A percentile compares a stretch with the other conserved stretches of the same genome.
phyloP scores from a whole-genome alignment of 1,284 basidiomycete genomes.

The Wolfiporia cocos region DNA sequence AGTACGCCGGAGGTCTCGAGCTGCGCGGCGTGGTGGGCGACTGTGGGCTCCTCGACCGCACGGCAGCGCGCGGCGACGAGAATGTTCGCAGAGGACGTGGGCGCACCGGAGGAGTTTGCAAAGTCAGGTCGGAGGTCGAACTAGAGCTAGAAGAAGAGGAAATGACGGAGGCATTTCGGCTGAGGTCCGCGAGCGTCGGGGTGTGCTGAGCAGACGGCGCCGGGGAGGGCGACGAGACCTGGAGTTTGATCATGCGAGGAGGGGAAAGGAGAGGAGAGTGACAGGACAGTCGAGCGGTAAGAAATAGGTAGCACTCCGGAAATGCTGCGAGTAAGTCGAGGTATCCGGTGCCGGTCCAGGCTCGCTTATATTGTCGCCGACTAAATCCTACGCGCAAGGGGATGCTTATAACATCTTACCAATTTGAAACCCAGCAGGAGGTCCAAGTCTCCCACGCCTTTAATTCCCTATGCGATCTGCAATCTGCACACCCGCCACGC shows the following conservation, averaged over 20 bases:
- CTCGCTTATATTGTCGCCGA: conserved; percentile 7
- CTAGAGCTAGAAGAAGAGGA: conserved; percentile 62
- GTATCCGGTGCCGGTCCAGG: conserved; percentile 3
- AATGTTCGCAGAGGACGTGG: conserved; percentile 60
- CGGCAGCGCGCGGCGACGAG: conserved; percentile 44
- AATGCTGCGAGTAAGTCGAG: conserved; percentile 4
- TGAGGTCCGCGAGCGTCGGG: conserved; percentile 54
- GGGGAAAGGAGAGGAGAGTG: conserved; percentile 10
- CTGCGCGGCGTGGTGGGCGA: conserved; percentile 39
- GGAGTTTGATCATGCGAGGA: conserved; percentile 35
- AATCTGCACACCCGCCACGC: no score
- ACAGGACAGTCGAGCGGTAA: conserved; percentile 1
- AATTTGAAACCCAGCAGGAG: no score
- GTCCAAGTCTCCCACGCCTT: no score
- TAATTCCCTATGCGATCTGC: no score
- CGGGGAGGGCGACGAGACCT: conserved; percentile 32
- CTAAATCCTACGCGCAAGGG: conserved; percentile 8
- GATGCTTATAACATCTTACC: no score
- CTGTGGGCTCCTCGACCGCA: conserved; percentile 45
- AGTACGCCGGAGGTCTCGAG: conserved; percentile 48
- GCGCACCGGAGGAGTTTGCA: conserved; percentile 39
- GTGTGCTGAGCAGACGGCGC: conserved; percentile 25
- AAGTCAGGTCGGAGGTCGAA: conserved; percentile 36
- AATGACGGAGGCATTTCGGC: conserved; percentile 72
- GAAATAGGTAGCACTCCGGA: conserved; percentile 1